Percentiles rank a stretch among this genome's conserved stretches.
phyloP scores from a whole-genome alignment of 495 filamentous ascomycete genomes.

The Penicillium roqueforti region DNA sequence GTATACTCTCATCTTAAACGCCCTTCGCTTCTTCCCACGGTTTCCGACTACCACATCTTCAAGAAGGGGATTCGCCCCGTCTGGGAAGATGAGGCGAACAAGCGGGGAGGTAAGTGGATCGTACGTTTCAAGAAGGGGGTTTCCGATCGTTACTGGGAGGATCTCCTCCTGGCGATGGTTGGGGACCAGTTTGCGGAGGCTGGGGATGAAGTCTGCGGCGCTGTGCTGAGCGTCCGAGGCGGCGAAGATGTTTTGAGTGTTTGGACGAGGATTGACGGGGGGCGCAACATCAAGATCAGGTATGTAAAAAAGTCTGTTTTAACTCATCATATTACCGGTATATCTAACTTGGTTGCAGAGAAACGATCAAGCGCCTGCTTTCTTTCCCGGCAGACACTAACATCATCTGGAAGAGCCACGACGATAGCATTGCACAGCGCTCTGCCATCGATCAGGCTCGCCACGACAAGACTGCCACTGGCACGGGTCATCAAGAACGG shows the following conservation, averaged over 20 bases:
- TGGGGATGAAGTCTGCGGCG: slow-evolving; percentile 89
- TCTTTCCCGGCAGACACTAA: slow-evolving; percentile 82
- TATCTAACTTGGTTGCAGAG: slow-evolving; percentile 46
- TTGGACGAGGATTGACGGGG: slow-evolving; percentile 90
- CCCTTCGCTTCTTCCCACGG: slow-evolving; percentile 80
- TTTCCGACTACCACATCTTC: slow-evolving; percentile 97
- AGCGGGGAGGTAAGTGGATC: slow-evolving; percentile 94
- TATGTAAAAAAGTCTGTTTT: slow-evolving; percentile 38
- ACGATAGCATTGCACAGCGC: slow-evolving; percentile 73
- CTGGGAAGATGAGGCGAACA: slow-evolving; percentile 98
- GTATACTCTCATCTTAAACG: slow-evolving; percentile 87
- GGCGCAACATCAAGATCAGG: slow-evolving; percentile 95
- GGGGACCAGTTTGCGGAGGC: slow-evolving; percentile 95
- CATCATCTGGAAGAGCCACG: slow-evolving; percentile 92
- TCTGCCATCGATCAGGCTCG: slow-evolving; percentile 77
- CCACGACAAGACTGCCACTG: slow-evolving; percentile 60
- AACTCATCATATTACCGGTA: background rate
- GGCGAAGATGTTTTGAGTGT: slow-evolving; percentile 97
- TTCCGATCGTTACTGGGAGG: slow-evolving; percentile 96
- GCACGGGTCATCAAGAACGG: slow-evolving; percentile 32
- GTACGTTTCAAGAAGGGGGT: slow-evolving; percentile 94
- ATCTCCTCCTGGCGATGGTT: slow-evolving; percentile 83
- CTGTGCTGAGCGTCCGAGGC: slow-evolving; percentile 87
- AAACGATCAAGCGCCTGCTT: slow-evolving; percentile 88
- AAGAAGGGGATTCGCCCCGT: slow-evolving; percentile 95